Evolutionary conservation across 129 eudicot genomes (phyloP).

Genomic region (Flaveria ramosissima): DNA sequence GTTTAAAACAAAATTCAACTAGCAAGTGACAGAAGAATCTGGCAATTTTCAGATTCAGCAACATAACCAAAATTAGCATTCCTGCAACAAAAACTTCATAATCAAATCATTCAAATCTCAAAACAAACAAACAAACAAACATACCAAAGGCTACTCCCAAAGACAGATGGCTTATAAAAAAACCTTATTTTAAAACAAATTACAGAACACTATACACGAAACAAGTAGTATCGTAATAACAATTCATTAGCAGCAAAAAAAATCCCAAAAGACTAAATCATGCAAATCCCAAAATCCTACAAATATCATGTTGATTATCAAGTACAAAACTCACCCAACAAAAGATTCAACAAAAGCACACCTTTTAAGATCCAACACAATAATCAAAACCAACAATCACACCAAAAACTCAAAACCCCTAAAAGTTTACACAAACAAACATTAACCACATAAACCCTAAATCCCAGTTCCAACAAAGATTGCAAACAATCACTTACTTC

Average conservation of each 20-base stretch:
- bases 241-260: too few species aligned
- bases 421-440: conserved; percentile 1
- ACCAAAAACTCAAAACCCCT: conserved; percentile 12
- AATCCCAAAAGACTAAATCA: not conserved
- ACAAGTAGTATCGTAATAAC: too few species aligned
- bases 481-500: conserved; percentile 27
- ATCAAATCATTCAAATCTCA: not conserved
- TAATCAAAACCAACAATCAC: not conserved
- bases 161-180: too few species aligned
- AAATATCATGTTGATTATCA: conserved; percentile 10
- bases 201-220: too few species aligned
- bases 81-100: not conserved
- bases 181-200: too few species aligned
- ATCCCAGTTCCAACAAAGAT: not conserved
- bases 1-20: not conserved
- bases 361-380: conserved; percentile 24
- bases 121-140: not conserved
- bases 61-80: not conserved
- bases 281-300: conserved; percentile 20
- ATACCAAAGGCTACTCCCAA: too few species aligned
- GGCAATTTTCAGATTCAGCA: conserved; percentile 23
- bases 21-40: not conserved
- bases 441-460: not conserved
- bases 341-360: not conserved
- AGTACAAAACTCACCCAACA: not conserved